Evolutionary conservation across 495 filamentous ascomycete species (phyloP), one percentile per base, ranked within the genome.

Genomic region (Aspergillus baeticus): DNA sequence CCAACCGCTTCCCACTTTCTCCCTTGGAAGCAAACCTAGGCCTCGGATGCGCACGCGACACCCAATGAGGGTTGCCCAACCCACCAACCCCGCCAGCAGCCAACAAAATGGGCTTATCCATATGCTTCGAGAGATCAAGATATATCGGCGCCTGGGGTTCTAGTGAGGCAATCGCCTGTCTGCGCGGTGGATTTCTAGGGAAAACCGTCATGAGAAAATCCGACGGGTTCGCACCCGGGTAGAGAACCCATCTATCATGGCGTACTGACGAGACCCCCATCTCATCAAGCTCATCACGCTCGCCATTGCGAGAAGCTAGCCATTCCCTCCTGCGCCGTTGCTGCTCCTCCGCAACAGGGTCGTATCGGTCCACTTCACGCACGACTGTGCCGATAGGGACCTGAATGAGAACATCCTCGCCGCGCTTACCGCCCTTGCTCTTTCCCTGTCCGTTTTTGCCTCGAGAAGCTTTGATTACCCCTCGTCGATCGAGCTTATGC

Each of bases 311-410:
- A n/a, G n/a, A 14, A 11, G 15, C 42, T 8, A 18, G 42, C 67
- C 66, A 6, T 60, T 43, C 49, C 58, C 41, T 53, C 35, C 52
- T 64, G 11, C 60, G 57, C 22, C 64, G 60, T 56, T 62, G 67
- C 44, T 76, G 72, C 55, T 87, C 88, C 51, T 90, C 89, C 34
- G 79, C 80, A 15, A 88, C 76, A 2, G 90, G 92, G 70, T 98
- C 92, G 46, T 83, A 73, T 20, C 94, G 80, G 46, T 79, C 79
- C 10, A 96, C 73, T 69, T 98, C 94, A 17, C 89, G 80, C 2
- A 98, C 80, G 10, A 98, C 86, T 0, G 94, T 98, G 13, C 94
- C 94, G 8, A 98, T 89, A 1, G 95, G 94, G 6, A 98, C 94
- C 34, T 88, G 84, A 39, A 98, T 84, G 51, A 98, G 73, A 2